A percentile compares a stretch with the other conserved stretches of the same genome.
These are phyloP conservation scores for Beauveria asiatica DNA, from an alignment of 2,329 filamentous ascomycete genomes.

Conservation along the genomic window DNA sequence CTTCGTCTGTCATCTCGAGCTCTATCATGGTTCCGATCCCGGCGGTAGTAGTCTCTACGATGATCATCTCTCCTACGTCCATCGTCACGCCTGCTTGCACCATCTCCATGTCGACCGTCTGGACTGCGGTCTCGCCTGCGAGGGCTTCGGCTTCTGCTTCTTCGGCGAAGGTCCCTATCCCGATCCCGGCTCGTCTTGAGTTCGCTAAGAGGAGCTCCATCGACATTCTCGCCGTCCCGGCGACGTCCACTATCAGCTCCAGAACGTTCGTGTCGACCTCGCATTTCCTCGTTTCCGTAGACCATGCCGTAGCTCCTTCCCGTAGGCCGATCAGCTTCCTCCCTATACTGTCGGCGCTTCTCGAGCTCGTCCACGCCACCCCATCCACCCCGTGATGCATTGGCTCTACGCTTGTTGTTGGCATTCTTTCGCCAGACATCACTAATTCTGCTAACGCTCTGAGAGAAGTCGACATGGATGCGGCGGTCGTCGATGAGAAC, in stretches of 20 bases:
- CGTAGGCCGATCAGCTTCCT: constrained; percentile 42
- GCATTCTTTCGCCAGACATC: constrained; percentile 83
- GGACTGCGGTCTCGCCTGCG: constrained; percentile 24
- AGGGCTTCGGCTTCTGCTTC: constrained; percentile 38
- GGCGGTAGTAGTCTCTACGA: background rate
- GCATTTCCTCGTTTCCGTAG: constrained; percentile 65
- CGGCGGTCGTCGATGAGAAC: constrained; percentile 94
- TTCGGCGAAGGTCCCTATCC: constrained; percentile 11
- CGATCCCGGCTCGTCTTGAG: constrained; percentile 11
- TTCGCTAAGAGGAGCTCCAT: background rate
- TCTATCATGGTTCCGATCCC: background rate
- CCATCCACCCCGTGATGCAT: constrained; percentile 63
- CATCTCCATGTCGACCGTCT: constrained; percentile 27
- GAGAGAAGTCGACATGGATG: constrained; percentile 97
- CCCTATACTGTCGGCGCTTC: constrained; percentile 82
- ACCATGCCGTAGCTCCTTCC: constrained; percentile 65
- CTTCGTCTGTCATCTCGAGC: background rate
- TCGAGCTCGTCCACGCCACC: constrained; percentile 83
- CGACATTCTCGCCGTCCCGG: constrained; percentile 12
- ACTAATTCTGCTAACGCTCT: constrained; percentile 81
- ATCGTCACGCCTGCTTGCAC: constrained; percentile 18
- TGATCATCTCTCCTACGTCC: background rate
- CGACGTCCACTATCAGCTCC: constrained; percentile 19
- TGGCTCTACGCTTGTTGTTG: constrained; percentile 64
- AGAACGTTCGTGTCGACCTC: constrained; percentile 37